Percentiles rank a stretch among this genome's conserved stretches.
These are phyloP conservation scores for Haplosporangium sp. DNA, from an alignment of 371 early-diverging fungal species.

Conservation along the genomic window DNA sequence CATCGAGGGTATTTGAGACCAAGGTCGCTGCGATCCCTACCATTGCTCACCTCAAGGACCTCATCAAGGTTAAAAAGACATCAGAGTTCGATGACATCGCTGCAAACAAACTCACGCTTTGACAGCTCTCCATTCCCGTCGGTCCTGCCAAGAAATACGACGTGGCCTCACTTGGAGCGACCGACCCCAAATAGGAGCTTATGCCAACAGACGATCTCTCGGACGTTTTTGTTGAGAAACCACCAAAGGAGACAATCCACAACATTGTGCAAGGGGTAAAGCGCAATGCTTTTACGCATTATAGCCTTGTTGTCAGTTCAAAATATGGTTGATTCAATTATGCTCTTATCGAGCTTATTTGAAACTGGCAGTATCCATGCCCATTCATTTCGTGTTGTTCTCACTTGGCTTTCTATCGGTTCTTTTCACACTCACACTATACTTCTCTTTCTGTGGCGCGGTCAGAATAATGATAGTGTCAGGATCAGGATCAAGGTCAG, in stretches of 20 bases:
- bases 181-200: slow-evolving; percentile 7
- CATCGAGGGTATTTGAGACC: not conserved
- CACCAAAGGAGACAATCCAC: slow-evolving; percentile 12
- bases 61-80: slow-evolving; percentile 19
- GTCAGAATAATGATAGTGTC: no score
- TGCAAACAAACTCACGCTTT: slow-evolving; percentile 22
- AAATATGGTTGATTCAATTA: no score
- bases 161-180: not conserved
- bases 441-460: no score
- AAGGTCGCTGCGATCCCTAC: not conserved
- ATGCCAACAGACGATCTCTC: not conserved
- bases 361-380: no score
- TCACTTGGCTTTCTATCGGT: no score
- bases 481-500: no score
- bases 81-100: slow-evolving; percentile 5
- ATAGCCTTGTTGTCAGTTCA: no score
- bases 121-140: slow-evolving; percentile 20
- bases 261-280: slow-evolving; percentile 24
- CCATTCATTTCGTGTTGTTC: no score
- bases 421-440: no score
- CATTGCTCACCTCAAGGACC: slow-evolving; percentile 11
- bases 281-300: no score
- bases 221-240: slow-evolving; percentile 7
- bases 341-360: no score
- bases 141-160: slow-evolving; percentile 6